phyloP scores from a whole-genome alignment of 805 yeast species.

The Limtongia smithiae region DNA sequence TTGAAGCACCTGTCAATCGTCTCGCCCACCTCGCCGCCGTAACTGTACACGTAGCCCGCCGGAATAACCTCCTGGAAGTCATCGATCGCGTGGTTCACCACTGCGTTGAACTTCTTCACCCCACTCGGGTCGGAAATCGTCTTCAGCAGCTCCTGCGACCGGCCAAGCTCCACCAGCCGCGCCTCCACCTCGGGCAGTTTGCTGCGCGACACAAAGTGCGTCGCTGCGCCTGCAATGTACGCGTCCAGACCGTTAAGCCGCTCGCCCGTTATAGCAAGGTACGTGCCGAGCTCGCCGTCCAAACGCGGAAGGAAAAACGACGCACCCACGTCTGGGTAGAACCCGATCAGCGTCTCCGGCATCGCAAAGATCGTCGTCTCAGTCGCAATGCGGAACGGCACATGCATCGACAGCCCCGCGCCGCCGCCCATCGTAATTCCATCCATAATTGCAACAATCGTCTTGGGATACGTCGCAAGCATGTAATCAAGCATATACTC shows the following conservation, averaged over 20 bases:
- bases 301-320: slow-evolving; percentile 81
- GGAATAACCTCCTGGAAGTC: slow-evolving; percentile 74
- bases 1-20: slow-evolving; percentile 70
- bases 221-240: slow-evolving; percentile 79
- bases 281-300: slow-evolving; percentile 80
- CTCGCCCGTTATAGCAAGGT: slow-evolving; percentile 82
- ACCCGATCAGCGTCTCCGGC: slow-evolving; percentile 98
- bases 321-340: slow-evolving; percentile 94
- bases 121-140: slow-evolving; percentile 7
- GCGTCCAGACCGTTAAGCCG: slow-evolving; percentile 73
- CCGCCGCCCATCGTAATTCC: slow-evolving; percentile 97
- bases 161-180: slow-evolving; percentile 60
- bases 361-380: slow-evolving; percentile 88
- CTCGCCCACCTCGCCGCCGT: slow-evolving; percentile 51
- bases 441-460: slow-evolving; percentile 78
- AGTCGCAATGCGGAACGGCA: slow-evolving; percentile 90
- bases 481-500: slow-evolving; percentile 81
- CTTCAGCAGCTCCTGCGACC: slow-evolving; percentile 5
- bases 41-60: slow-evolving; percentile 55
- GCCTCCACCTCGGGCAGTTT: slow-evolving; percentile 58
- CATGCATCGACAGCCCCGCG: slow-evolving; percentile 85
- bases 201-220: slow-evolving; percentile 77
- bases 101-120: slow-evolving; percentile 31
- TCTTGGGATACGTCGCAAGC: slow-evolving; percentile 79
- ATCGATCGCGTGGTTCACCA: slow-evolving; percentile 70